Evolutionary conservation across 1,284 basidiomycete species (phyloP).

Genomic region (Grifola frondosa): DNA sequence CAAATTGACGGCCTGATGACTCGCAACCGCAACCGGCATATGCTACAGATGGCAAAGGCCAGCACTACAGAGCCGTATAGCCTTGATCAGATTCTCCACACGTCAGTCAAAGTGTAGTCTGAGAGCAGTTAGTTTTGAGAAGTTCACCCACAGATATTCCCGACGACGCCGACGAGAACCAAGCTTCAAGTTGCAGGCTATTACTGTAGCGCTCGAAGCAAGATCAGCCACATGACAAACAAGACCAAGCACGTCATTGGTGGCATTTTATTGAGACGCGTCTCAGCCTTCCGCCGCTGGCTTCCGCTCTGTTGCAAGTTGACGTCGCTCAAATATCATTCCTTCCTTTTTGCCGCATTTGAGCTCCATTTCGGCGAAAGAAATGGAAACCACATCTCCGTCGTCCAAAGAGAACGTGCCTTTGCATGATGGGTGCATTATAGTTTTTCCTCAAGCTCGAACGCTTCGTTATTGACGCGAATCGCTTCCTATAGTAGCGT

Average conservation of each 20-base stretch:
- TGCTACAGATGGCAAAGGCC: too few relatives aligned
- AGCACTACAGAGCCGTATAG: not conserved
- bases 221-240: constrained; percentile 8
- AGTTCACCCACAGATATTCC: too few relatives aligned
- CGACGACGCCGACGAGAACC: too few relatives aligned
- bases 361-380: not conserved
- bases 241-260: constrained; percentile 19
- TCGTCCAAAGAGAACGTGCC: constrained; percentile 26
- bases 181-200: too few relatives aligned
- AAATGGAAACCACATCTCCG: constrained; percentile 7
- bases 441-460: not conserved
- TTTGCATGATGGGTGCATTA: constrained; percentile 14
- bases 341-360: too few relatives aligned
- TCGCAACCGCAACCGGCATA: too few relatives aligned
- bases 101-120: too few relatives aligned
- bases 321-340: too few relatives aligned
- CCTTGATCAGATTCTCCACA: too few relatives aligned
- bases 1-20: too few relatives aligned
- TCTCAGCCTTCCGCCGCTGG: constrained; percentile 1
- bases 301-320: too few relatives aligned
- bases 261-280: constrained; percentile 11
- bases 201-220: not conserved
- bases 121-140: too few relatives aligned
- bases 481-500: constrained; percentile 4
- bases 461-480: constrained; percentile 5